Conservation (phyloP, 371 early-diverging fungal genomes). For the Basidiobolus meristosporus region DNA sequence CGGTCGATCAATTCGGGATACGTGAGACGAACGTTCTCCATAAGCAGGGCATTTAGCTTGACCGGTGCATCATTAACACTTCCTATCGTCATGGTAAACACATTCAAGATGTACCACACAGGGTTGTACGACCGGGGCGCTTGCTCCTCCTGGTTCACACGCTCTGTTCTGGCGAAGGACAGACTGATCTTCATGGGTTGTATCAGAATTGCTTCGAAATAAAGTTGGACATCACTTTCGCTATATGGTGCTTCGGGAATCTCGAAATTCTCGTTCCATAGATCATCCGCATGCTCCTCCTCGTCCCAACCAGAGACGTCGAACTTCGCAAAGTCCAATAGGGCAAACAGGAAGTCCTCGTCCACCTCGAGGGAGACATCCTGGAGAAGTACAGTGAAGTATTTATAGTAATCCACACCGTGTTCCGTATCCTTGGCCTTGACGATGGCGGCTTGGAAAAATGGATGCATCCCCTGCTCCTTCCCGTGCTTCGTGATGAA, state of each 20-base stretch:
- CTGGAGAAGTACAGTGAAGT: conserved; percentile 73
- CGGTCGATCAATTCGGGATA: conserved; percentile 56
- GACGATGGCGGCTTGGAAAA: conserved; percentile 39
- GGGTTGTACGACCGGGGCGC: conserved; percentile 21
- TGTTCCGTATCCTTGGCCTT: too few relatives aligned
- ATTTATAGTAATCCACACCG: conserved; percentile 81
- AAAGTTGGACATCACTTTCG: conserved; percentile 51
- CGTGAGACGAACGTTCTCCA: conserved; percentile 76
- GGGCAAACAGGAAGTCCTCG: conserved; percentile 68
- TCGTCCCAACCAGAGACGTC: too few relatives aligned
- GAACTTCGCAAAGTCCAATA: conserved; percentile 71
- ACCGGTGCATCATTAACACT: conserved; percentile 90
- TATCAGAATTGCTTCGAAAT: conserved; percentile 85
- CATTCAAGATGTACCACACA: conserved; percentile 47
- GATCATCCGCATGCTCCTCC: too few relatives aligned
- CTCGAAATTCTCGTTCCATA: conserved; percentile 29
- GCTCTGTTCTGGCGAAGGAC: conserved; percentile 80
- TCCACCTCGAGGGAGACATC: conserved; percentile 84
- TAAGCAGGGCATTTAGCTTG: conserved; percentile 71
- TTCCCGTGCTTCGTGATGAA: conserved; percentile 40
- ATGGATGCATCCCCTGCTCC: conserved; percentile 32
- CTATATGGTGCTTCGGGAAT: conserved; percentile 48
- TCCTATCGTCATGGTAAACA: conserved; percentile 91
- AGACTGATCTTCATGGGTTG: conserved; percentile 89
- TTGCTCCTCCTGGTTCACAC: too few relatives aligned